phyloP scores from a whole-genome alignment of 2,329 filamentous ascomycete genomes.

The Sporothrix curviconia region DNA sequence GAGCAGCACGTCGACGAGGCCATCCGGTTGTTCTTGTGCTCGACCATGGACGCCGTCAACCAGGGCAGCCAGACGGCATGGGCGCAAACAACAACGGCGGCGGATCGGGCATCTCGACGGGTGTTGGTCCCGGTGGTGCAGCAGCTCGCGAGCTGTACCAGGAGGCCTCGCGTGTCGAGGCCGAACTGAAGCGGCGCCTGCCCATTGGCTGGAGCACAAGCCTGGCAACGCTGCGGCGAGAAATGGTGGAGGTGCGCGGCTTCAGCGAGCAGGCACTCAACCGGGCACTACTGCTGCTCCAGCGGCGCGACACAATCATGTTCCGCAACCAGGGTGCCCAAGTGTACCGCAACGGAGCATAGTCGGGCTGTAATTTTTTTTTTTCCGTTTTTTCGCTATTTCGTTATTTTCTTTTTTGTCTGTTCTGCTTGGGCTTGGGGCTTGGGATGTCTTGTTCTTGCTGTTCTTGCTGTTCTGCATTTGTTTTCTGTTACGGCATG shows the following conservation, averaged over 20 bases:
- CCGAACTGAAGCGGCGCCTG: constrained; percentile 77
- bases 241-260: constrained; percentile 87
- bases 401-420: neutral
- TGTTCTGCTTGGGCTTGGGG: neutral
- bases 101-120: constrained; percentile 41
- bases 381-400: neutral
- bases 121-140: constrained; percentile 41
- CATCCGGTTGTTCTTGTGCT: constrained; percentile 90
- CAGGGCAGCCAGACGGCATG: constrained; percentile 55
- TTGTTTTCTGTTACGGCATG: neutral
- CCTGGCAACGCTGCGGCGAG: constrained; percentile 73
- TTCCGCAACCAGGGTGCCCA: constrained; percentile 70
- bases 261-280: constrained; percentile 84
- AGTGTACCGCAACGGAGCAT: constrained; percentile 68
- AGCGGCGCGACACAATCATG: constrained; percentile 79
- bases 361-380: neutral
- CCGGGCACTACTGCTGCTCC: constrained; percentile 76
- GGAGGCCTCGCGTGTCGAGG: constrained; percentile 78
- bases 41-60: constrained; percentile 95
- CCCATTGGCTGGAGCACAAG: constrained; percentile 96
- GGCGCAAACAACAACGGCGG: constrained; percentile 6
- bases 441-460: neutral
- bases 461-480: no score
- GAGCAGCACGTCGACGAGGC: constrained; percentile 95
- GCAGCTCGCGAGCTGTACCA: constrained; percentile 86